Evolutionary conservation across 176 grass and related monocot genomes (phyloP), one percentile per base, ranked within the genome.

Genomic region (Triticum aestivum): DNA sequence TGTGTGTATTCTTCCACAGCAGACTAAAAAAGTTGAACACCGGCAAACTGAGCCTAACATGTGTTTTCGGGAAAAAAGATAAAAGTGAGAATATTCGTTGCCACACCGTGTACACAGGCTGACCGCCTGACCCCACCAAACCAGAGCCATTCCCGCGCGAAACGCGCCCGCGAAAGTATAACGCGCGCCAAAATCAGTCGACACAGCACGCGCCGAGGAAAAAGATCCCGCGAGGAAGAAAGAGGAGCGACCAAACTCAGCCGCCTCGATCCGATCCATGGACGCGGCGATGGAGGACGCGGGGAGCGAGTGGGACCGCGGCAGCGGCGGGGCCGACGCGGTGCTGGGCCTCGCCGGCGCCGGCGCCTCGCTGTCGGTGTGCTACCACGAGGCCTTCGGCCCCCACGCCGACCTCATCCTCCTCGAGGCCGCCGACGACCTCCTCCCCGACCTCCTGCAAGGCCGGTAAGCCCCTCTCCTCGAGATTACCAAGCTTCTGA

Each of bases 321-420:
- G 68, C 12, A 77, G 83, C 21, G 95, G 89, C 56, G 95, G 91
- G 18, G 96, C 96, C 27, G 91, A 94, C 44, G 69, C 82, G 6
- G 85, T 96, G 54, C 90, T 94, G 44, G 88, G 78, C 79, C 84
- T 92, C 47, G 70, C 58, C 65, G 51, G 71, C 3, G 82, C 39
- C 59, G 95, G 86, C 6, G 84, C 70, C 51, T 90, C 90, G 66
- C 76, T 94, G 27, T 92, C 86, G n/a, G 20, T 98, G 33, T 89
- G 90, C 27, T 98, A 98, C 90, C 92, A 98, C 87, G 52, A 80
- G 3, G 88, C 82, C 42, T 98, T 96, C 79, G 93, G 92, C 15
- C 67, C 92, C 29, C 93, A 92, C 58, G 73, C 88, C 30, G 92
- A 98, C 68, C 21, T 98, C 75, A 49, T 98, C 73, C 93, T 98